Evolutionary conservation across 1,284 basidiomycete genomes (phyloP), one percentile per base, ranked within the genome.

Genomic region (Ustilago esculenta): DNA sequence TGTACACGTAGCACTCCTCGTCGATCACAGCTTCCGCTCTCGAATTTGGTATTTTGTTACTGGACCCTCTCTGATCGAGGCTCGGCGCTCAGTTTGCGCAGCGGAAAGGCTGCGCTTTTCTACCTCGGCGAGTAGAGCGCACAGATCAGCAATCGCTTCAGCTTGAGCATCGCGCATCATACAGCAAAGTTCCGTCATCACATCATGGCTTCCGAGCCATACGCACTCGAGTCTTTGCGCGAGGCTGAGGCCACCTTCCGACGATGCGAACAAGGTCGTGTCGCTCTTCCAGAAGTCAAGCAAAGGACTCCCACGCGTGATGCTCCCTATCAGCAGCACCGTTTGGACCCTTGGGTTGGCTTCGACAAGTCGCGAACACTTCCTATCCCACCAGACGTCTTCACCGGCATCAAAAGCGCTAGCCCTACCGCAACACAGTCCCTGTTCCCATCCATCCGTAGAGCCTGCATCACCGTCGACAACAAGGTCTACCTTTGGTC

Each of bases 401-500:
- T 77, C 40, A 72, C 72, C 15, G 73, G 72, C 21, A 77, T 77
- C 56, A 77, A 65, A 33, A 72, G 72, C 30, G 53, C 67, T 15
- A 70, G 57, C n/a, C 75, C 75, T 2, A 67, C 63, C 24, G 75
- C 75, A 9, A 75, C 75, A 23, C 78, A 80, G 33, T 95, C 95
- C 10, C 83, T 99, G 52, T 88, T 98, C 79, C 90, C 94, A 27
- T 92, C 94, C 75, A 92, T 98, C 67, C 92, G 93, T 73, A 87
- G 94, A 45, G 94, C 92, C 0, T 99, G 94, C 92, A 91, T 98
- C 73, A 90, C 92, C 10, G 90, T 98, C 65, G 93, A 97, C 84
- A 90, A 95, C 82, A 91, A 92, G 76, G 85, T 99, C 35, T 93
- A 96, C 79, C 85, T 99, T 24, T 98, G 96, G 96, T 92, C 98